These are phyloP conservation scores for Penicillium frequentans DNA, from an alignment of 2,329 filamentous ascomycete genomes.

Conservation along the genomic window DNA sequence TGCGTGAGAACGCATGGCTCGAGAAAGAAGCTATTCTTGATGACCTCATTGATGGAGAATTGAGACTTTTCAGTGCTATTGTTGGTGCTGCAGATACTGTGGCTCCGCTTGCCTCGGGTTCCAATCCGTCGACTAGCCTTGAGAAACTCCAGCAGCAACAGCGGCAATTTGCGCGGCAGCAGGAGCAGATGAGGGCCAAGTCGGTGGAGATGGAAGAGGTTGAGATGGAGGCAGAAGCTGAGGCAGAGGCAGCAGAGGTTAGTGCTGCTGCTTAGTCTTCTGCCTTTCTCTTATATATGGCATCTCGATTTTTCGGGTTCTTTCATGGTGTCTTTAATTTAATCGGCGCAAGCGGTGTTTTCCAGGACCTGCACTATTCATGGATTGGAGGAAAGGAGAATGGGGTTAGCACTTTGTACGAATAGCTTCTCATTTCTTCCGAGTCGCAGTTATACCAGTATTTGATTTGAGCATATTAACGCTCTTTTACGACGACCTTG, in stretches of 20 bases:
- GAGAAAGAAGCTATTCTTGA: constrained; percentile 47
- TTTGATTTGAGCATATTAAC: neutral
- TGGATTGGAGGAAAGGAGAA: constrained; percentile 9
- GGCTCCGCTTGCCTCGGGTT: constrained; percentile 4
- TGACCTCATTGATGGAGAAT: constrained; percentile 44
- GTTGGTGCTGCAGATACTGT: constrained; percentile 15
- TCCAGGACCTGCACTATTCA: neutral
- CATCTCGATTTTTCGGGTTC: neutral
- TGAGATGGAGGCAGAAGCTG: neutral
- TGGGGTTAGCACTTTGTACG: constrained; percentile 12
- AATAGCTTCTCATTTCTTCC: constrained; percentile 8
- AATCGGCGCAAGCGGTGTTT: constrained; percentile 5
- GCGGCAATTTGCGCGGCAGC: constrained; percentile 19
- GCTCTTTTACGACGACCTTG: constrained; percentile 7
- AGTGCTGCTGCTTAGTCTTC: constrained; percentile 3
- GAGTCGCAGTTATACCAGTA: neutral
- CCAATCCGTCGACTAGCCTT: constrained; percentile 17
- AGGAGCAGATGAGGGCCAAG: constrained; percentile 11
- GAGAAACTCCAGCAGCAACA: constrained; percentile 27
- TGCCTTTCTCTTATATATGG: constrained; percentile 2
- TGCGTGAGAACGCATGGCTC: constrained; percentile 40
- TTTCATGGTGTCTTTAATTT: neutral
- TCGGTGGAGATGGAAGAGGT: neutral
- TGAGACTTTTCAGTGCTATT: constrained; percentile 35
- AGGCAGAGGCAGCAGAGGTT: neutral